These are phyloP conservation scores for Populus deltoides DNA, from an alignment of 345 rosid species.

Conservation along the genomic window DNA sequence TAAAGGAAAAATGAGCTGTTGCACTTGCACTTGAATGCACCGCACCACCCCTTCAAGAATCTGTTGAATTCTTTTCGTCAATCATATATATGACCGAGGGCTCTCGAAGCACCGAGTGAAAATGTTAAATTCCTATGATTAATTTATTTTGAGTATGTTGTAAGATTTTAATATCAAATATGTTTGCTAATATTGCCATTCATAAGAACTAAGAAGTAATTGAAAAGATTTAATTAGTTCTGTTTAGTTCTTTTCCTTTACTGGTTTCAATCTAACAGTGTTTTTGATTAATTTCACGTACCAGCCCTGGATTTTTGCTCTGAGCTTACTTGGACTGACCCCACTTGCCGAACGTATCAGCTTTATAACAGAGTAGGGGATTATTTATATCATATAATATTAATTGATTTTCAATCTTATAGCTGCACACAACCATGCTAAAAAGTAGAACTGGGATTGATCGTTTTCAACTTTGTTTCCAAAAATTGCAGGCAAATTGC, in stretches of 20 bases:
- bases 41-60: neutral
- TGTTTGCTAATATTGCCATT: neutral
- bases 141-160: neutral
- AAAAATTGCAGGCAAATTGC: slow-evolving; percentile 70
- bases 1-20: neutral
- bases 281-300: neutral
- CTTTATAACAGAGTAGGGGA: slow-evolving; percentile 62
- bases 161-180: neutral
- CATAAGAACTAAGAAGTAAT: neutral
- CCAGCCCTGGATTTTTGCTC: slow-evolving; percentile 62
- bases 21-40: neutral
- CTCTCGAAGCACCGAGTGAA: too few relatives aligned
- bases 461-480: neutral
- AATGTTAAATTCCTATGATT: neutral
- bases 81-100: neutral
- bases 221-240: neutral
- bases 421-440: neutral
- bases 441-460: neutral
- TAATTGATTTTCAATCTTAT: neutral
- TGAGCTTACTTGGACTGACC: slow-evolving; percentile 21
- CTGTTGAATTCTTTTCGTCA: neutral
- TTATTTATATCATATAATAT: neutral
- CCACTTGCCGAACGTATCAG: slow-evolving; percentile 25
- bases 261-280: neutral
- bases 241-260: neutral